Evolutionary conservation across 2,329 filamentous ascomycete genomes (phyloP).

Genomic region (Stachybotrys chlorohalonatus): DNA sequence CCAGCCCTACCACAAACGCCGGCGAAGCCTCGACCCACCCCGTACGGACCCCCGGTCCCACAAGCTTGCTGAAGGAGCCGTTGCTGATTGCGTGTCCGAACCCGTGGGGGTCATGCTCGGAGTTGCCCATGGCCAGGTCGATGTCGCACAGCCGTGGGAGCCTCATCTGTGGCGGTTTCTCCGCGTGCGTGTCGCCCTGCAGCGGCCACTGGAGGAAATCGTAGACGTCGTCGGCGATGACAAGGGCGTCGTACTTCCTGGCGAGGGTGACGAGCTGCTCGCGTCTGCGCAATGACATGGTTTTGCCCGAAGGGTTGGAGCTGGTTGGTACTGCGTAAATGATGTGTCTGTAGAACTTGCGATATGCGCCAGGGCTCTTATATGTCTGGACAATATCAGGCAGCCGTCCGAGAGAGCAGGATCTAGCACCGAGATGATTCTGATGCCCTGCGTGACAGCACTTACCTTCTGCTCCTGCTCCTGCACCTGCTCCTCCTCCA

Average conservation of each 20-base stretch:
- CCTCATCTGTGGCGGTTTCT: conserved; percentile 29
- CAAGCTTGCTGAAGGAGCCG: conserved; percentile 83
- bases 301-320: conserved; percentile 78
- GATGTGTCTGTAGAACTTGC: conserved; percentile 77
- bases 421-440: neutral
- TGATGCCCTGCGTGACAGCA: neutral
- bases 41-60: conserved; percentile 69
- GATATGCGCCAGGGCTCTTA: conserved; percentile 47
- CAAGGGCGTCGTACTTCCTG: conserved; percentile 68
- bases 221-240: conserved; percentile 88
- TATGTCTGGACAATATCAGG: conserved; percentile 24
- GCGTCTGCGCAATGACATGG: conserved; percentile 63
- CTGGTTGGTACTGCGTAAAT: conserved; percentile 87
- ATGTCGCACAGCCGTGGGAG: conserved; percentile 74
- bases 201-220: conserved; percentile 78
- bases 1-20: conserved; percentile 39
- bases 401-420: neutral
- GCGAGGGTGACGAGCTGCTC: conserved; percentile 66
- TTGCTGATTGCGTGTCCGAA: conserved; percentile 83
- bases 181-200: conserved; percentile 20
- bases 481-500: conserved; percentile 16
- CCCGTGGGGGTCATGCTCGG: conserved; percentile 26
- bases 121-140: conserved; percentile 56
- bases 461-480: conserved; percentile 4
- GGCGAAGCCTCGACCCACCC: conserved; percentile 78